Base-by-base conservation (phyloP, 495 filamentous ascomycete species). In the Penicillium pancosmium region DNA sequence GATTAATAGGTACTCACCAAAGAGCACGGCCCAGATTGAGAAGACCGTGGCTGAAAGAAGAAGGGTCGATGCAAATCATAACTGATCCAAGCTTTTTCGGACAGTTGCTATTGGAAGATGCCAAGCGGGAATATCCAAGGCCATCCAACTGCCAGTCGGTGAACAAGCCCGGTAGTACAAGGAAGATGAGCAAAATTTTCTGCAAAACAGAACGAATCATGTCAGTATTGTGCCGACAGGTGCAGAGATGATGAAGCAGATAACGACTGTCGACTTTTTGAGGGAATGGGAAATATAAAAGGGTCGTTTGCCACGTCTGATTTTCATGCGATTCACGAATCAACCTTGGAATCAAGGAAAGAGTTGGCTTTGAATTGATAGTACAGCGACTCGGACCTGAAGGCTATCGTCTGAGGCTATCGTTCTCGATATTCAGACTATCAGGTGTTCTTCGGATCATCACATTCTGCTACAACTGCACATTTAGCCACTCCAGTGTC, bases 71-170 rank as follows among this genome's bases (percentile, higher is more conserved):
- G 36, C 36, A 38, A 13, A 38, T 38, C 36, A 13, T 13, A 38
- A n/a, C 4, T 38, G 36, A 38, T 38, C 36, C 36, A 38, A 38
- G 36, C 36, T 38, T 38, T 38, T 12, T 12, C 36, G 11, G 36
- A 38, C 36, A 5, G 5, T 38, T 38, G 11, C 36, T 44, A 44
- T 44, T 44, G 15, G 41, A 44, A 44, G n/a, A 44, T 18, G 15
- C n/a, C 41, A 44, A 44, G 41, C 41, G 41, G 41, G 41, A 44
- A 44, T 44, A 44, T 44, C 41, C 41, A 44, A 5, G 16, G 41
- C 41, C 41, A 44, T 44, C 15, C 41, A 44, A 19, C 16, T 5
- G 41, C n/a, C 16, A 19, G 41, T 18, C n/a, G 41, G 16, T 44
- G 41, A 44, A 9, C 41, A 44, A 10, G 13, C 16, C 4, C 41